Evolutionary conservation across 1,284 basidiomycete species (phyloP).

Genomic region (Papiliotrema laurentii): DNA sequence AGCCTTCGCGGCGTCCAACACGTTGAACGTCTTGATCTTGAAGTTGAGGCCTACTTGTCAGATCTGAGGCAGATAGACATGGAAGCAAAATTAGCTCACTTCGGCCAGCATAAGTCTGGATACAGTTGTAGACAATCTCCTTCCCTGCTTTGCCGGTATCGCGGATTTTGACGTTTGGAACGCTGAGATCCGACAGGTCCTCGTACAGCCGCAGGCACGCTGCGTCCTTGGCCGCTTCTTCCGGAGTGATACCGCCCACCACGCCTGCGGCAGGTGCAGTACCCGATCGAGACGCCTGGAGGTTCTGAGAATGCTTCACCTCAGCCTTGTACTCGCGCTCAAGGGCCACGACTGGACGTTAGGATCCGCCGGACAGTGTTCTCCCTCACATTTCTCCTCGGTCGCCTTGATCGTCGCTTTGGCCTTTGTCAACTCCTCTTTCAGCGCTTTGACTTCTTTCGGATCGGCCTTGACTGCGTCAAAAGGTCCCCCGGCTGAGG

Average conservation of each 20-base stretch:
- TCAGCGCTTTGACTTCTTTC: slow-evolving; percentile 41
- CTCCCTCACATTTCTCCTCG: slow-evolving; percentile 36
- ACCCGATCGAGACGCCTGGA: slow-evolving; percentile 20
- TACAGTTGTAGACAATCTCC: slow-evolving; percentile 39
- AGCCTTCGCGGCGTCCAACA: slow-evolving; percentile 16
- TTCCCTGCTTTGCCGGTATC: slow-evolving; percentile 27
- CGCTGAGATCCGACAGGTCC: slow-evolving; percentile 40
- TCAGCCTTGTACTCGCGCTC: slow-evolving; percentile 42
- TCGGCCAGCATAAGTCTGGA: slow-evolving; percentile 31
- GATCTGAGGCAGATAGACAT: neutral
- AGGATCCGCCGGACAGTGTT: neutral
- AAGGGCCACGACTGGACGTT: slow-evolving; percentile 21
- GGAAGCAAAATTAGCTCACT: slow-evolving; percentile 27
- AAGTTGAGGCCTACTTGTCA: slow-evolving; percentile 36
- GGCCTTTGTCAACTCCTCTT: slow-evolving; percentile 56
- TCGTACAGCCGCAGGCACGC: slow-evolving; percentile 40
- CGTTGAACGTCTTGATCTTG: slow-evolving; percentile 36
- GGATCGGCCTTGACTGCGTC: slow-evolving; percentile 16
- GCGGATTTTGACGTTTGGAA: slow-evolving; percentile 35
- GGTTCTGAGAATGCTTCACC: slow-evolving; percentile 31
- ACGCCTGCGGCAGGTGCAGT: slow-evolving; percentile 10
- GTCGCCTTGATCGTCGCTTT: slow-evolving; percentile 25
- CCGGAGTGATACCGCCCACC: slow-evolving; percentile 9
- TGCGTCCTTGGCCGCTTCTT: slow-evolving; percentile 35
- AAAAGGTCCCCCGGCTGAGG: slow-evolving; percentile 12